Conservation (phyloP, 495 filamentous ascomycete species). For the Choiromyces venosus region DNA sequence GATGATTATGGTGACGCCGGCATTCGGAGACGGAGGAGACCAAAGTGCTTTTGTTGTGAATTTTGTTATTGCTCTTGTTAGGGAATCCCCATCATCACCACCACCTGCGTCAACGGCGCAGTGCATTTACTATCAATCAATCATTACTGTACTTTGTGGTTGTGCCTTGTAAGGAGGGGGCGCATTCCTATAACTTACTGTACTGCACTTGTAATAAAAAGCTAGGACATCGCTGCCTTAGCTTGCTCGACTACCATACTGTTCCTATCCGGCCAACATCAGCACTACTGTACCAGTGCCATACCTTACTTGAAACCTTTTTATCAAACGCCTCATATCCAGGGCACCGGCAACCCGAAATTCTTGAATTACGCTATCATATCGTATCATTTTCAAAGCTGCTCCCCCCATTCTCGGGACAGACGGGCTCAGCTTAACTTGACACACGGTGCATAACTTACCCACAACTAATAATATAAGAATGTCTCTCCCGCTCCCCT, state of each 20-base stretch:
- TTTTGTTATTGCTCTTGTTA: background rate
- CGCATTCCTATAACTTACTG: background rate
- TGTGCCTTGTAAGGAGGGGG: background rate
- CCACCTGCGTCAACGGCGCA: background rate
- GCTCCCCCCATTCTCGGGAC: background rate
- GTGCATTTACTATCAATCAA: background rate
- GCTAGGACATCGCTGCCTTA: background rate
- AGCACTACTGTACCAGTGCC: background rate
- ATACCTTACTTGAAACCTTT: background rate
- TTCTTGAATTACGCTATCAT: background rate
- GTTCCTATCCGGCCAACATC: background rate
- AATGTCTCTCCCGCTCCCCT: constrained; percentile 1
- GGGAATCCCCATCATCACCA: too few species aligned
- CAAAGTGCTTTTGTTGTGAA: background rate
- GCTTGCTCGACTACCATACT: background rate
- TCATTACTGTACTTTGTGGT: background rate
- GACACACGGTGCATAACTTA: background rate
- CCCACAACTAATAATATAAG: background rate
- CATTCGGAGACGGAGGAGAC: background rate
- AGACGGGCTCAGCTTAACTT: background rate
- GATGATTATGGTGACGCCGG: background rate
- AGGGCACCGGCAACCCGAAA: background rate
- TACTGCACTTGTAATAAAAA: background rate
- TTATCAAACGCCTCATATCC: background rate
- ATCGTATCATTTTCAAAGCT: background rate